Evolutionary conservation across 2,329 filamentous ascomycete species (phyloP), one percentile per base, ranked within the genome.

Genomic region (Trichoderma endophyticum): DNA sequence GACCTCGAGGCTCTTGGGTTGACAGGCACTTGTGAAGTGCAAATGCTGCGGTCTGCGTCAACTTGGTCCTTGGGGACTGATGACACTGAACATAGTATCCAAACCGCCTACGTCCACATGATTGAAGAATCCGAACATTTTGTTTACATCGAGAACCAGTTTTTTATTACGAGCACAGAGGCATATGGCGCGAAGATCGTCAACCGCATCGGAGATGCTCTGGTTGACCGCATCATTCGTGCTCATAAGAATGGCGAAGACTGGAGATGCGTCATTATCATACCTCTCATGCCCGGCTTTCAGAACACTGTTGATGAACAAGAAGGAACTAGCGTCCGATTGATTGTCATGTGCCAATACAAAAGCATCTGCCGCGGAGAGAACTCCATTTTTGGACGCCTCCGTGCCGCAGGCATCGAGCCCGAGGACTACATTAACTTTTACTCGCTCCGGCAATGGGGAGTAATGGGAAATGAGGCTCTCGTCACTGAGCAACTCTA

Each of bases 121-220:
- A 99, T 99, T 76, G 92, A 96, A 75, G 92, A 95, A 75, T 98
- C 94, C 2, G 94, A 99, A 62, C 96, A 98, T 80, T 97, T 98
- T 78, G 93, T 98, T 66, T 98, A 99, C 82, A 97, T 98, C 75
- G 96, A 99, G 81, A 99, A 99, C 79, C 96, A 99, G 79, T 99
- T 98, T 83, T 99, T 97, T 84, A 93, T 99, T 80, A 97, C 93
- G 43, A 97, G 93, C 75, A 96, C 93, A 65, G 92, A 96, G 78
- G 94, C 95, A 6, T 90, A 97, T 76, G 93, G 92, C 67, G 93
- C 92, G 14, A 93, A 91, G 79, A 96, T 99, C 74, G 89, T 94
- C 80, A 99, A 99, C 81, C 90, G 91, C 75, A 98, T 99, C 76
- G 95, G 95, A 65, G 95, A 98, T 82, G 95, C 96, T 3, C 86